A percentile compares a stretch with the other conserved stretches of the same genome.
phyloP scores from a whole-genome alignment of 1,139 yeast species.

The Schwanniomyces etchellsii region DNA sequence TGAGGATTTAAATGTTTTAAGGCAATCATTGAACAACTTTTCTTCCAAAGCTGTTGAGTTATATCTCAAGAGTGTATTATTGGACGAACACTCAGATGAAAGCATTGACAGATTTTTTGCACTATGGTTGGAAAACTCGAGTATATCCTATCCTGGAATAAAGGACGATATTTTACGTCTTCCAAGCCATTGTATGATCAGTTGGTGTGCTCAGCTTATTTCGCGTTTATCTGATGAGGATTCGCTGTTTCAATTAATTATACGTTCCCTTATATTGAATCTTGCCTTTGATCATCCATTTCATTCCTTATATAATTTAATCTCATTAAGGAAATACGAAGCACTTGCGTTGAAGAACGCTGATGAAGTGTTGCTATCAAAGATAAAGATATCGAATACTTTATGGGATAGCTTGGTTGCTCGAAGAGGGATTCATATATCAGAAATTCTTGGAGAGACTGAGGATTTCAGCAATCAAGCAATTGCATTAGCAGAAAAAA shows the following conservation, averaged over 20 bases:
- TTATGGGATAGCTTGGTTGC: slow-evolving; percentile 31
- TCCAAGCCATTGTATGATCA: slow-evolving; percentile 58
- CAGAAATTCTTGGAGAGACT: slow-evolving; percentile 28
- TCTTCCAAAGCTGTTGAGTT: slow-evolving; percentile 53
- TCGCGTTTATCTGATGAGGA: slow-evolving; percentile 57
- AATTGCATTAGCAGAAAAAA: slow-evolving; percentile 46
- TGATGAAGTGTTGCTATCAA: slow-evolving; percentile 34
- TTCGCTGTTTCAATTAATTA: slow-evolving; percentile 48
- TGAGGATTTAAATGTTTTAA: slow-evolving; percentile 36
- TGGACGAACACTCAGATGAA: slow-evolving; percentile 46
- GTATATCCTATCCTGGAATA: slow-evolving; percentile 12
- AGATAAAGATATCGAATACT: slow-evolving; percentile 45
- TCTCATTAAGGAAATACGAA: slow-evolving; percentile 50
- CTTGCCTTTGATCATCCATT: slow-evolving; percentile 65
- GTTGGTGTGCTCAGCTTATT: slow-evolving; percentile 81
- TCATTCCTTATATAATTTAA: slow-evolving; percentile 67
- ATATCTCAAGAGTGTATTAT: slow-evolving; percentile 50
- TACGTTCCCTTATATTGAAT: slow-evolving; percentile 45
- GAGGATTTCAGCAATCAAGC: slow-evolving; percentile 46
- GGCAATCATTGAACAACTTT: slow-evolving; percentile 35
- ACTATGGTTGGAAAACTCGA: slow-evolving; percentile 70
- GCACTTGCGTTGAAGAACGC: slow-evolving; percentile 20
- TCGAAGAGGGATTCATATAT: slow-evolving; percentile 4
- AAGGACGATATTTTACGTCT: slow-evolving; percentile 29
- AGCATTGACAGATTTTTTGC: slow-evolving; percentile 76